Percentiles rank a stretch among this genome's conserved stretches.
Evolutionary conservation across 306 rosid genomes (phyloP).

Genomic region (Oemleria cerasiformis): DNA sequence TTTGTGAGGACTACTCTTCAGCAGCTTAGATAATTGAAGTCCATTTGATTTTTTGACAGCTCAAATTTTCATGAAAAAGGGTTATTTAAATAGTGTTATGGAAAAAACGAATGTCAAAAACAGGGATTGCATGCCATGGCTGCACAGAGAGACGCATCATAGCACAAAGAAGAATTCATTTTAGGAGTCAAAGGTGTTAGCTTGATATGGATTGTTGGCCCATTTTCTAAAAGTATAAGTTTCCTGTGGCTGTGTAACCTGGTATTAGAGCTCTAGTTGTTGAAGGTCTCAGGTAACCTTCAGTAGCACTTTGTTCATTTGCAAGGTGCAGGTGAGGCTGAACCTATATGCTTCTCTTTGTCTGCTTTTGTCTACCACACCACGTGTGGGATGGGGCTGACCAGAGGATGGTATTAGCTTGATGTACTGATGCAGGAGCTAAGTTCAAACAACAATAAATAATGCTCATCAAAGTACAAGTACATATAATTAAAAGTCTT

Average conservation of each 20-base stretch:
- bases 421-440: too few species aligned
- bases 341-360: too few species aligned
- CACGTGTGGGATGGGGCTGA: too few species aligned
- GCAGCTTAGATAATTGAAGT: background rate
- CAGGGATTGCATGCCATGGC: background rate
- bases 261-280: background rate
- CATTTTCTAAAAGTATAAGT: background rate
- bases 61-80: background rate
- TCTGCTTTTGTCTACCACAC: too few species aligned
- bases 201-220: too few species aligned
- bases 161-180: background rate
- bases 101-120: too few species aligned
- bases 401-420: too few species aligned
- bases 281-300: background rate
- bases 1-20: background rate
- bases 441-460: too few species aligned
- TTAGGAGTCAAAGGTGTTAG: background rate
- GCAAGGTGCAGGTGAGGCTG: too few species aligned
- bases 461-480: too few species aligned
- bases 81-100: background rate
- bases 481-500: too few species aligned
- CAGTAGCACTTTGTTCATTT: too few species aligned
- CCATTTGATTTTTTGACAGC: background rate
- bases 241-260: background rate
- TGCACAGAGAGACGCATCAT: background rate